Evolutionary conservation across 306 rosid species (phyloP), one percentile per base, ranked within the genome.

Genomic region (Ziziphus jujuba): DNA sequence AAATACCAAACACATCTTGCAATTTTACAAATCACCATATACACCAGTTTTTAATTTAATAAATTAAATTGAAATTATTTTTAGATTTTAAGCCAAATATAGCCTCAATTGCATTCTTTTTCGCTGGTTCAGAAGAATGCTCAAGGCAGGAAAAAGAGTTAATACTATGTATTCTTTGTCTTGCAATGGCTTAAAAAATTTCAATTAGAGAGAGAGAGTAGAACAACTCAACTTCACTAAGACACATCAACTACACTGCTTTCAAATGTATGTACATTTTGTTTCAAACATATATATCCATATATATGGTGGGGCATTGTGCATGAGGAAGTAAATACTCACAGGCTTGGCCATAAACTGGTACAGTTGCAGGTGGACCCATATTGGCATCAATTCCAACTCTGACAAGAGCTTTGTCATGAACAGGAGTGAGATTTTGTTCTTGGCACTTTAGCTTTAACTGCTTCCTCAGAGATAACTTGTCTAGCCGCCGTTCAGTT

Each of bases 361-460:
- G 78, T 63, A 73, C 54, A 8, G 77, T 24, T 59, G 63, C 23
- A 24, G 82, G 84, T 73, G 72, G 91, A 75, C 6, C 69, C 28
- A 74, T 25, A 59, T 85, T 82, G 67, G 84, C 67, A 74, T 81
- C 80, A 60, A 74, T 62, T 63, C 95, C 96, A 87, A 80, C 71
- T 76, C 65, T 58, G 63, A 67, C 79, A 23, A 85, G 70, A 64
- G 81, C 81, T 63, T 52, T 85, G 75, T 83, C 90, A 45, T 76
- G 87, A 55, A 71, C 33, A 69, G 88, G 71, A 75, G 72, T 74
- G 72, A 66, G 84, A 66, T 82, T 90, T 72, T 95, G 90, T 72
- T 87, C 99, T 81, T 84, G 99, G 78, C 99, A 95, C 79, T 95
- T 95, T 33, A 90, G 80, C 83, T 95, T 95, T 80, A 95, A 76